Base-by-base conservation (phyloP, 495 filamentous ascomycete genomes). In the Podospora didyma region DNA sequence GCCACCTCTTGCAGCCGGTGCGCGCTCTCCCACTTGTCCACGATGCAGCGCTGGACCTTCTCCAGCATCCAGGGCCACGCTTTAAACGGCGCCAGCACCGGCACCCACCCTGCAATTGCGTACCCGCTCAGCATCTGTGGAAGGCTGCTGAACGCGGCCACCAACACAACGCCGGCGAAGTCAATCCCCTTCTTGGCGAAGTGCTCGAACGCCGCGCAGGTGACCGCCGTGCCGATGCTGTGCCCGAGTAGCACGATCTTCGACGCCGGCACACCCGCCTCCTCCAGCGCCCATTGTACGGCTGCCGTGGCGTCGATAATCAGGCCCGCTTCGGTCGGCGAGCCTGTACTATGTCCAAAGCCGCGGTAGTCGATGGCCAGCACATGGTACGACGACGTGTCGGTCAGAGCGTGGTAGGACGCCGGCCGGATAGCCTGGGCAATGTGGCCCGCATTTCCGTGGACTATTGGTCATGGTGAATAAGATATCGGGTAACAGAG, bases 291-390 rank as follows among this genome's bases (percentile, higher is more conserved):
- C 85, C 86, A 95, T 57, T 86, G 77, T 1, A 92, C 73, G 1
- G 87, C 74, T 1, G 91, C 72, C 4, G 87, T 71, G 23, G 88
- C 91, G 62, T 98, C 94, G 7, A 80, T 82, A 54, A 94, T 88
- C 14, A 98, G 74, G 2, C 94, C 94, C 22, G 78, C 68, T 71
- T 98, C 94, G 0, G 88, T 86, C 2, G 94, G 94, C 16, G 72
- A 74, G 23, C 93, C 92, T 14, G 87, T 89, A 19, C 88, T 92
- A 24, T 83, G 76, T 6, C 92, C 93, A 63, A 89, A 97, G 24
- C 94, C 94, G 24, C 94, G 88, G 72, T 97, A 97, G 75, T 96
- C 91, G 53, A 96, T 79, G 22, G 84, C 74, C 0, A 89, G 62
- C 24, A 88, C 76, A 54, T 89, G 85, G 37, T 76, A 75, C 10